phyloP scores from a whole-genome alignment of 371 early-diverging fungal species.

The Phascolomyces articulosus region DNA sequence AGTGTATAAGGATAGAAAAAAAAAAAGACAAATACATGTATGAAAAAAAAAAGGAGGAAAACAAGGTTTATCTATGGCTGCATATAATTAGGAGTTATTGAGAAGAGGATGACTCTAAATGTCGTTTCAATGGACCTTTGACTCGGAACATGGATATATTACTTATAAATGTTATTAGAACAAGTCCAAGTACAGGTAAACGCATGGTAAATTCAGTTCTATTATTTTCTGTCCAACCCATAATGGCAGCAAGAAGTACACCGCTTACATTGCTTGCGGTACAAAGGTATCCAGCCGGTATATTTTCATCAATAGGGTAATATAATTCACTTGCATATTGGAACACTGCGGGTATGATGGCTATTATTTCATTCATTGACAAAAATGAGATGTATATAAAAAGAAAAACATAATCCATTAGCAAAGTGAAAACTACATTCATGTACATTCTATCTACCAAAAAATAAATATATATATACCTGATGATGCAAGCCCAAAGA shows the following conservation, averaged over 20 bases:
- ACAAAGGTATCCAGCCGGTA: conserved; percentile 52
- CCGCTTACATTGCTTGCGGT: conserved; percentile 48
- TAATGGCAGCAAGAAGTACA: conserved; percentile 34
- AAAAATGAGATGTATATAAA: background rate
- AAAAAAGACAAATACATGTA: too few species aligned
- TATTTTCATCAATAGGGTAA: conserved; percentile 51
- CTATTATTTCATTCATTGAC: conserved; percentile 18
- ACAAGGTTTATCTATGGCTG: background rate
- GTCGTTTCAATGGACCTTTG: conserved; percentile 37
- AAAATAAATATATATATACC: conserved; percentile 27
- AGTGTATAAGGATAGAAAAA: too few species aligned
- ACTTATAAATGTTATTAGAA: conserved; percentile 25
- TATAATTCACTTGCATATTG: conserved; percentile 54
- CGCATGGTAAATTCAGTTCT: conserved; percentile 37
- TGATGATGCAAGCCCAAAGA: conserved; percentile 50
- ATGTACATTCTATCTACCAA: too few species aligned
- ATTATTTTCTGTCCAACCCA: conserved; percentile 50
- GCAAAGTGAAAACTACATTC: too few species aligned
- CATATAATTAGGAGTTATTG: background rate
- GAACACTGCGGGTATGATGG: conserved; percentile 54
- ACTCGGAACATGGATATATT: conserved; percentile 31
- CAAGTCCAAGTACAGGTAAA: conserved; percentile 32
- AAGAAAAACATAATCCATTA: too few species aligned
- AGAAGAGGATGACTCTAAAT: background rate
- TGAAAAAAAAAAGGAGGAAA: background rate